Evolutionary conservation across 441 rosid genomes (phyloP), one percentile per base, ranked within the genome.

Genomic region (Heliophila coronopifolia): DNA sequence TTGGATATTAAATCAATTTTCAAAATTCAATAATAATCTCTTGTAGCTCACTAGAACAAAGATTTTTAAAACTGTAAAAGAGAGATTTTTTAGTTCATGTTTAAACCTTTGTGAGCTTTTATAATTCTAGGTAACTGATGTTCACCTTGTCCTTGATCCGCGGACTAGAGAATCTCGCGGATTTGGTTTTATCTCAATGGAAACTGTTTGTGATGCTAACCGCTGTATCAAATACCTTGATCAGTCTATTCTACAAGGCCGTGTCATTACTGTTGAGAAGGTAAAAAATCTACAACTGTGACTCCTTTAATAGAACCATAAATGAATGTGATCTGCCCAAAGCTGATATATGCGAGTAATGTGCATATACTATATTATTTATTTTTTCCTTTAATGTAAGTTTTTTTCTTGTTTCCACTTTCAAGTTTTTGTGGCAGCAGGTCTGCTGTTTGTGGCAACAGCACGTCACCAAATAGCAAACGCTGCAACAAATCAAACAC

Each of bases 401-500:
- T 67, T 72, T 75, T 82, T 83, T 80, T 79, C 78, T 70, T 77
- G 75, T 81, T 83, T 83, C 77, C 83, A 68, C 80, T 73, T 81
- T 33, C 28, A 79, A 83, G 86, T 66, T 79, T 78, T 54, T 78
- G 74, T 81, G 72, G 73, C 94, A 89, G 78, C 88, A 86, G 91
- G 91, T 81, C 76, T 80, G 87, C 93, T 83, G 90, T 83, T 69
- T 72, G 90, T 77, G 73, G 92, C 80, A 90, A 84, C 86, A 86
- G 84, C 80, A 66, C 94, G 71, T 86, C 89, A 57, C 58, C 97
- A 66, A 76, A 67, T 65, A 64, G 63, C 80, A 65, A 78, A 68
- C 54, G 72, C 14, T 67, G 67, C 88, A 76, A 73, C 88, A 76
- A 44, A 71, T 64, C 93, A 79, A 73, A 83, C 83, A 67, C 68